Evolutionary conservation across 768 basidiomycete genomes (phyloP).

Genomic region (Russula compacta): DNA sequence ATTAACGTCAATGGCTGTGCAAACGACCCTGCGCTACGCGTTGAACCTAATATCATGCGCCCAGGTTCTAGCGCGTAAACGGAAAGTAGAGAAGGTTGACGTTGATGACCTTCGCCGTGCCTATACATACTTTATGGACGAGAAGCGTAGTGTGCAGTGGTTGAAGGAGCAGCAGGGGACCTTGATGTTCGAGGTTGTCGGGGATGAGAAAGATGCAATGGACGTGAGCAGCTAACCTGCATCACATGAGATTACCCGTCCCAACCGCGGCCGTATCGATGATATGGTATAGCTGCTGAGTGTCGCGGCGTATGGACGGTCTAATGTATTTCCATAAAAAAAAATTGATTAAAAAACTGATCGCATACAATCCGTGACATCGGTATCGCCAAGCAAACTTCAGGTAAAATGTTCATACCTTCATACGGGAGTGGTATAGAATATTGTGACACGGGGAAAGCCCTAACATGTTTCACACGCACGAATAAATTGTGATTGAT

Average conservation of each 20-base stretch:
- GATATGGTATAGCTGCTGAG: not conserved
- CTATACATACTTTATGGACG: slow-evolving; percentile 89
- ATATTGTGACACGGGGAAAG: not conserved
- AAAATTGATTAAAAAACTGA: not conserved
- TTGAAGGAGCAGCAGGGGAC: slow-evolving; percentile 73
- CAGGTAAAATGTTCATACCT: not conserved
- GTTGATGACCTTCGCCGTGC: slow-evolving; percentile 77
- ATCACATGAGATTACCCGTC: not conserved
- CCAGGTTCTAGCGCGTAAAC: slow-evolving; percentile 73
- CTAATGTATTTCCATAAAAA: not conserved
- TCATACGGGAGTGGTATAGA: not conserved
- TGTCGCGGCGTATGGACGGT: not conserved
- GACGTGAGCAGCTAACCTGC: slow-evolving; percentile 27
- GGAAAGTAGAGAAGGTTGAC: slow-evolving; percentile 73
- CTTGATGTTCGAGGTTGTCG: slow-evolving; percentile 67
- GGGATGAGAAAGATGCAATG: slow-evolving; percentile 30
- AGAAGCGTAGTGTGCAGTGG: slow-evolving; percentile 88
- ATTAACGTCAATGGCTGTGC: slow-evolving; percentile 80
- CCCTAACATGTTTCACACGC: not conserved
- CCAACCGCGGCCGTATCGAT: not conserved
- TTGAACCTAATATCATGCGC: slow-evolving; percentile 93
- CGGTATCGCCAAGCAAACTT: not conserved
- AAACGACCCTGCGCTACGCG: slow-evolving; percentile 89
- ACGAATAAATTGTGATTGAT: not conserved
- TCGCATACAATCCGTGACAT: not conserved